Evolutionary conservation across 495 filamentous ascomycete species (phyloP), one percentile per base, ranked within the genome.

Genomic region (Lophiostoma macrostomum): DNA sequence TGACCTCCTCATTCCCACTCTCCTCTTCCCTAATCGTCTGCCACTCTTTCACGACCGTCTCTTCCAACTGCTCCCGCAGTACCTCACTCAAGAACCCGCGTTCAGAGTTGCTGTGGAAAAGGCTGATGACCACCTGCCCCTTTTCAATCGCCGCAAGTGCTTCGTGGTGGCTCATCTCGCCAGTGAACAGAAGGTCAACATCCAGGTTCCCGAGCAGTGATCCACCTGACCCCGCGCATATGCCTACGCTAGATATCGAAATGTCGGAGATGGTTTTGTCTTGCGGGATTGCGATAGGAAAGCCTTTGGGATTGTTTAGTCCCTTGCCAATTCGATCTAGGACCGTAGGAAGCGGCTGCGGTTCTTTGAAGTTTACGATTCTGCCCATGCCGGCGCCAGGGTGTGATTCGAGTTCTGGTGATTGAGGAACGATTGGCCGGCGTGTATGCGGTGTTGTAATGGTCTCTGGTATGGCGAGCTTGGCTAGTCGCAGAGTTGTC

Each of bases 71-170:
- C 14, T 69, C 68, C 62, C 77, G 78, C 76, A 98, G 76, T 41
- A 86, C 80, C 25, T 81, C 73, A 60, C 77, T 74, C 56, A 97
- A 69, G 63, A 88, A 96, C 1, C 81, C 84, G 12, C 91, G 69
- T 73, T 96, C 93, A 0, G 85, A 90, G 70, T 97, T 96, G 53
- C 85, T 88, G 67, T 98, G 93, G 55, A 94, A 91, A 24, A 93
- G 53, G 6, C 84, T 83, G 49, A 98, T 77, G 0, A 96, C 88
- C 48, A 78, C 82, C 50, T 85, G 83, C n/a, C 93, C 93, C n/a
- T 79, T 76, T 75, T 96, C 91, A 24, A 85, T 88, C 19, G 88
- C 85, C 25, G 86, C 80, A 32, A 98, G 76, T 10, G 91, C 86
- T 52, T 93, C 85, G 64, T 98, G 93, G 67, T 98, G 93, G 44